phyloP scores from a whole-genome alignment of 1,284 basidiomycete genomes.

The Malassezia arunalokei region DNA sequence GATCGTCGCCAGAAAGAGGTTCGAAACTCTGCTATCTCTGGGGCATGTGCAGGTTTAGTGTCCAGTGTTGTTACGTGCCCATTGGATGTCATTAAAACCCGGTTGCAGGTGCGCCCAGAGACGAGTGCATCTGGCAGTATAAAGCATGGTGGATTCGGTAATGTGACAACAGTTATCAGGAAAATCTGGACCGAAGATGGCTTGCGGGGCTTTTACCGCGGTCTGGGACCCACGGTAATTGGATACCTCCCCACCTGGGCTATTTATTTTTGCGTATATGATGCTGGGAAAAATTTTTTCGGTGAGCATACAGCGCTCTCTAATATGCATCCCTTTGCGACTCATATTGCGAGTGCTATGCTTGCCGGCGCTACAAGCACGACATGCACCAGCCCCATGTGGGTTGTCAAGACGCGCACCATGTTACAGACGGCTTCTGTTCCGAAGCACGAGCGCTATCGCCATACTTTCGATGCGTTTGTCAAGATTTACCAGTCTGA shows the following conservation, averaged over 20 bases:
- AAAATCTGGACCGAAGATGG: conserved; percentile 38
- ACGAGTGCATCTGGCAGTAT: neutral
- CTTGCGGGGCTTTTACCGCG: conserved; percentile 40
- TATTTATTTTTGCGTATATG: conserved; percentile 45
- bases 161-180: neutral
- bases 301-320: neutral
- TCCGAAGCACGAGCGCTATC: conserved; percentile 19
- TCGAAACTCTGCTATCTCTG: conserved; percentile 41
- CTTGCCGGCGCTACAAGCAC: conserved; percentile 38
- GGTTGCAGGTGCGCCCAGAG: conserved; percentile 68
- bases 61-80: conserved; percentile 91
- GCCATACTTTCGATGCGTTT: conserved; percentile 40
- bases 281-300: conserved; percentile 23
- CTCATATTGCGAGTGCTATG: conserved; percentile 40
- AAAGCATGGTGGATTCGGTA: neutral
- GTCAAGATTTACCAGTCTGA: conserved; percentile 32
- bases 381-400: conserved; percentile 37
- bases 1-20: neutral
- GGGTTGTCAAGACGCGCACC: conserved; percentile 44
- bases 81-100: conserved; percentile 92
- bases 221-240: conserved; percentile 41
- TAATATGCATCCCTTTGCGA: conserved; percentile 21
- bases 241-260: conserved; percentile 45
- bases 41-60: conserved; percentile 63
- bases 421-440: conserved; percentile 28